Conservation (phyloP, 495 filamentous ascomycete species). For the Saxispiralis lemnorum region DNA sequence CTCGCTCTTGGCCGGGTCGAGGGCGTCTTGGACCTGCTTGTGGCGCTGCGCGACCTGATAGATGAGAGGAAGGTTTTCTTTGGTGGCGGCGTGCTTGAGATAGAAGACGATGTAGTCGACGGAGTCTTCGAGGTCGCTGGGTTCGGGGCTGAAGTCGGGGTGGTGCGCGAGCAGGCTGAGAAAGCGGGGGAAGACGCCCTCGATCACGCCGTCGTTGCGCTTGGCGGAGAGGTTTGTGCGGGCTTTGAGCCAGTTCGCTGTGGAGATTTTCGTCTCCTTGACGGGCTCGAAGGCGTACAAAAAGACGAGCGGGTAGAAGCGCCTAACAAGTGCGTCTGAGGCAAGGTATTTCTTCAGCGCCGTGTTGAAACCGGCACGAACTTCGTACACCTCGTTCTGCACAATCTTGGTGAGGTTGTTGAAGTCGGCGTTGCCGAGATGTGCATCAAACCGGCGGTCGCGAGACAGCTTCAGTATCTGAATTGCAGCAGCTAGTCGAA, state of each 20-base stretch:
- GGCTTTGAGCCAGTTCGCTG: conserved; percentile 75
- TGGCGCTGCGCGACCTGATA: conserved; percentile 84
- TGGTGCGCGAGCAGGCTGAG: conserved; percentile 84
- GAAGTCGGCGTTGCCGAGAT: conserved; percentile 55
- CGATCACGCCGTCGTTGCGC: conserved; percentile 46
- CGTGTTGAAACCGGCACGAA: conserved; percentile 60
- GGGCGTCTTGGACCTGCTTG: conserved; percentile 71
- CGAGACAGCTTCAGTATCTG: conserved; percentile 71
- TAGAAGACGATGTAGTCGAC: conserved; percentile 81
- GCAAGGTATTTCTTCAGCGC: conserved; percentile 77
- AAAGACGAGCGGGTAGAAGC: conserved; percentile 81
- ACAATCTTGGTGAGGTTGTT: conserved; percentile 59
- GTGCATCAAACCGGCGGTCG: conserved; percentile 49
- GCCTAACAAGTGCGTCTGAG: conserved; percentile 38
- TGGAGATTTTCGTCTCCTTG: conserved; percentile 44
- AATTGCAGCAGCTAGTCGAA: conserved; percentile 68
- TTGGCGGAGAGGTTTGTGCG: conserved; percentile 37
- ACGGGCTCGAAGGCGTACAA: conserved; percentile 79
- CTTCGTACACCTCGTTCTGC: conserved; percentile 56
- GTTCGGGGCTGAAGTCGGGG: conserved; percentile 61
- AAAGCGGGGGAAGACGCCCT: conserved; percentile 67
- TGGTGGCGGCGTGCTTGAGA: conserved; percentile 60
- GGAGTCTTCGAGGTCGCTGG: conserved; percentile 59
- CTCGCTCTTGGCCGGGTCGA: conserved; percentile 39
- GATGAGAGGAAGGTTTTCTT: conserved; percentile 73